Percentiles rank a stretch among this genome's conserved stretches.
Evolutionary conservation across 208 protist species (phyloP).

Genomic region (Trypanosoma cruzi): DNA sequence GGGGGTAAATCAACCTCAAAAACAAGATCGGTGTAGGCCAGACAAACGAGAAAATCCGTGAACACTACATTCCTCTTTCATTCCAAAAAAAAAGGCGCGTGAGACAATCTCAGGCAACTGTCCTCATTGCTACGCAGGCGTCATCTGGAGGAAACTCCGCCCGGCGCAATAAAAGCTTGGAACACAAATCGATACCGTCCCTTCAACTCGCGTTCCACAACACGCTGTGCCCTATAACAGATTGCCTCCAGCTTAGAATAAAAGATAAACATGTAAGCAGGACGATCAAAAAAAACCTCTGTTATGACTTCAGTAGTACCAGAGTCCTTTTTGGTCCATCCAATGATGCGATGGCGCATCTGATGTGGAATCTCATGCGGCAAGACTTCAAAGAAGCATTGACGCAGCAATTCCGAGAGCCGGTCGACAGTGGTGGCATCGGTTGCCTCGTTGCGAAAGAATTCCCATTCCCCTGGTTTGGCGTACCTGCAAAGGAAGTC

Average conservation of each 20-base stretch:
- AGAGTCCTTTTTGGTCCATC: constrained; percentile 84
- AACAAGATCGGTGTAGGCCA: no score
- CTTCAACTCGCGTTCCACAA: constrained; percentile 65
- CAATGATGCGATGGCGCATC: constrained; percentile 85
- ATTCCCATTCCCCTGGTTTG: constrained; percentile 69
- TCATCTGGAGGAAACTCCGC: constrained; percentile 52
- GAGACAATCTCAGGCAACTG: background rate
- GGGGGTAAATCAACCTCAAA: background rate
- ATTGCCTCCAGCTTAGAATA: constrained; percentile 88
- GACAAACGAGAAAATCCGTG: constrained; percentile 4
- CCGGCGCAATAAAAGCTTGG: constrained; percentile 85
- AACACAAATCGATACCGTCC: constrained; percentile 84
- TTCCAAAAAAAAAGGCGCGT: background rate
- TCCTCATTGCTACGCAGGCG: background rate
- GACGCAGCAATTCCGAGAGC: constrained; percentile 80
- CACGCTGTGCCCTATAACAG: constrained; percentile 64
- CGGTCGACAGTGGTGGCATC: constrained; percentile 70
- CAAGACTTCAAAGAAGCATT: constrained; percentile 83
- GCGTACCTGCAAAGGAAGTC: constrained; percentile 84
- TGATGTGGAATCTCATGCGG: constrained; percentile 88
- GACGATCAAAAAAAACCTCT: constrained; percentile 89
- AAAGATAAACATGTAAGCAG: constrained; percentile 92
- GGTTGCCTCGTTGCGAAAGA: constrained; percentile 64
- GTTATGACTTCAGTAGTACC: constrained; percentile 87
- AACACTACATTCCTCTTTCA: background rate